Evolutionary conservation across 108 stramenopile genomes (phyloP), one percentile per base, ranked within the genome.

Genomic region (Skeletonema grethae): DNA sequence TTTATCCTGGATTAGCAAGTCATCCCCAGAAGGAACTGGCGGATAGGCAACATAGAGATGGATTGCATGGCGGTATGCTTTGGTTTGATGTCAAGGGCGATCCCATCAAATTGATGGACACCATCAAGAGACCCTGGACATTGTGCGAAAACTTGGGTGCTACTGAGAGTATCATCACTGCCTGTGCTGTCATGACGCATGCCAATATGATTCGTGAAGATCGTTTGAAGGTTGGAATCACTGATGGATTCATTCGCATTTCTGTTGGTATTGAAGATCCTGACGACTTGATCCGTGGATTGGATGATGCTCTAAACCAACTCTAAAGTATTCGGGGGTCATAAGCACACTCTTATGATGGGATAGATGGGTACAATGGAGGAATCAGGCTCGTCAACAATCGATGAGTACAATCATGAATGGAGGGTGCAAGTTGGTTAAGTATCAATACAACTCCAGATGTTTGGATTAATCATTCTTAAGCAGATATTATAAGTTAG

Each of bases 151-250:
- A 90, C 75, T 82, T 92, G 59, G 92, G 92, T 30, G 90, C 90
- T 30, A 81, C 77, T 18, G 92, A 94, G 72, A 87, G 86, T 13
- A 90, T 91, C 70, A 88, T 92, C 74, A 92, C 90, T 15, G 88
- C 86, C 16, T 88, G 89, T 61, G 89, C 90, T 41, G 86, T 91
- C 61, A 94, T 94, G 92, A 94, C 92, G 13, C 92, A 94, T 77
- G 89, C 89, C 29, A 90, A 91, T 63, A 90, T 94, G 85, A 75
- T 90, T 55, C 67, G 80, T 11, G 86, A 85, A 68, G 86, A 84
- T 79, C 75, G 92, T 39, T 77, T 89, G 73, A 88, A 88, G 72
- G 91, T 90, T 45, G 92, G 92, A 32, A 88, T 94, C 66, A 90
- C 89, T 28, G 92, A 94, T 75, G 91, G 90, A 29, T 90, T 92